phyloP scores from a whole-genome alignment of 1,139 yeast species.

The Yamadazyma kanchanaburiensis region DNA sequence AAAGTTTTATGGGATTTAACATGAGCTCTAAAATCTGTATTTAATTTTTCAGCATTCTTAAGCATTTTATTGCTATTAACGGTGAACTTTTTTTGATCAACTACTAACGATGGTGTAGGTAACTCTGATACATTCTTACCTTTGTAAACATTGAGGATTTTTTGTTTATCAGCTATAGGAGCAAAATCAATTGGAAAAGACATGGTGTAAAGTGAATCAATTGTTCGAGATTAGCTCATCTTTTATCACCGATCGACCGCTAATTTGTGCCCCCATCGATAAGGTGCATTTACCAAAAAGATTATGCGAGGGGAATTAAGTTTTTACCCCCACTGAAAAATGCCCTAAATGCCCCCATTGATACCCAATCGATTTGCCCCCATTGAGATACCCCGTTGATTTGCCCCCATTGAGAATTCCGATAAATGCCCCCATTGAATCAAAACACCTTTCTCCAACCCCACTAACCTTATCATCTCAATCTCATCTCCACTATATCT shows the following conservation, averaged over 20 bases:
- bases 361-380: too few relatives aligned
- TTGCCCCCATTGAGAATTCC: too few relatives aligned
- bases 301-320: background rate
- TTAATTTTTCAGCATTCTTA: slow-evolving; percentile 21
- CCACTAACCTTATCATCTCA: too few relatives aligned
- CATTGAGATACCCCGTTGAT: too few relatives aligned
- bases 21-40: slow-evolving; percentile 57
- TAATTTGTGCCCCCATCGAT: too few relatives aligned
- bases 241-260: too few relatives aligned
- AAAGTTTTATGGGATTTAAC: slow-evolving; percentile 69
- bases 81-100: slow-evolving; percentile 21
- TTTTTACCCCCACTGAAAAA: too few relatives aligned
- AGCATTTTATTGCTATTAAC: slow-evolving; percentile 31
- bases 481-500: background rate
- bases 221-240: too few relatives aligned
- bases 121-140: slow-evolving; percentile 25
- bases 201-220: slow-evolving; percentile 1
- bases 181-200: slow-evolving; percentile 15
- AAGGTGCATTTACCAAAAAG: too few relatives aligned
- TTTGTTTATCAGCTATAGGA: slow-evolving; percentile 21
- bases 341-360: too few relatives aligned
- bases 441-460: too few relatives aligned
- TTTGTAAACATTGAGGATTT: slow-evolving; percentile 18
- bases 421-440: too few relatives aligned
- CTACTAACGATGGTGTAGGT: slow-evolving; percentile 36